These are phyloP conservation scores for Ophryocystis elektroscirrha DNA, from an alignment of 169 alveolate genomes.

Conservation along the genomic window DNA sequence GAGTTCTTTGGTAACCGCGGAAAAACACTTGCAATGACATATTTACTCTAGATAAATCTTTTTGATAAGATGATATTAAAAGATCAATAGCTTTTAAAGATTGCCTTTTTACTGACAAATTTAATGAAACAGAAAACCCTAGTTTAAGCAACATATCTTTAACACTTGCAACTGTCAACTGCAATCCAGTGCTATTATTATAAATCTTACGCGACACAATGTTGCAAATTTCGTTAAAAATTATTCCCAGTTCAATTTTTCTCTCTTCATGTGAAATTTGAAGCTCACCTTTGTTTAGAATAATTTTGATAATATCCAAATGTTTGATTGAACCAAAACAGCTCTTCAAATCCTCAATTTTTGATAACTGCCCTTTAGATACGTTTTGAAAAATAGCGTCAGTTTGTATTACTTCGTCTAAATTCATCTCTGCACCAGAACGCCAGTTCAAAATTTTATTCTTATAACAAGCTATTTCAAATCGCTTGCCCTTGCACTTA, in stretches of 20 bases:
- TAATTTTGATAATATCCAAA: conserved; percentile 54
- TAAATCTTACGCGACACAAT: conserved; percentile 42
- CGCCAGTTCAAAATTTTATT: conserved; percentile 81
- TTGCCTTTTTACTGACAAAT: conserved; percentile 7
- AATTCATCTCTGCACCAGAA: conserved; percentile 61
- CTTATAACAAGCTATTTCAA: conserved; percentile 87
- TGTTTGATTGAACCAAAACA: conserved; percentile 57
- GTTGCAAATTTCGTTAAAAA: conserved; percentile 44
- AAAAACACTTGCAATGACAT: too few relatives aligned
- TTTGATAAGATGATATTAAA: too few relatives aligned
- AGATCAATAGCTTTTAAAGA: conserved; percentile 14
- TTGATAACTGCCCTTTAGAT: conserved; percentile 75
- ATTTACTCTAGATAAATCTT: too few relatives aligned
- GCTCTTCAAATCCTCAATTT: conserved; percentile 48
- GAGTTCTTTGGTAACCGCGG: too few relatives aligned
- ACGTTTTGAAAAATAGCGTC: conserved; percentile 66
- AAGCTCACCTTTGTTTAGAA: conserved; percentile 72
- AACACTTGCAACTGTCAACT: conserved; percentile 45
- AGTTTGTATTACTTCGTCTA: conserved; percentile 72
- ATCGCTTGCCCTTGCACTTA: conserved; percentile 54
- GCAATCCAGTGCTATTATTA: conserved; percentile 54
- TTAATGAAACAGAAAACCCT: conserved; percentile 4
- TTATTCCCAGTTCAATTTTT: conserved; percentile 36
- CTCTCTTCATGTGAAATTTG: conserved; percentile 63
- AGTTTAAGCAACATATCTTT: conserved; percentile 35